Conservation (phyloP, 768 basidiomycete species). For the Suillus subalutaceus region DNA sequence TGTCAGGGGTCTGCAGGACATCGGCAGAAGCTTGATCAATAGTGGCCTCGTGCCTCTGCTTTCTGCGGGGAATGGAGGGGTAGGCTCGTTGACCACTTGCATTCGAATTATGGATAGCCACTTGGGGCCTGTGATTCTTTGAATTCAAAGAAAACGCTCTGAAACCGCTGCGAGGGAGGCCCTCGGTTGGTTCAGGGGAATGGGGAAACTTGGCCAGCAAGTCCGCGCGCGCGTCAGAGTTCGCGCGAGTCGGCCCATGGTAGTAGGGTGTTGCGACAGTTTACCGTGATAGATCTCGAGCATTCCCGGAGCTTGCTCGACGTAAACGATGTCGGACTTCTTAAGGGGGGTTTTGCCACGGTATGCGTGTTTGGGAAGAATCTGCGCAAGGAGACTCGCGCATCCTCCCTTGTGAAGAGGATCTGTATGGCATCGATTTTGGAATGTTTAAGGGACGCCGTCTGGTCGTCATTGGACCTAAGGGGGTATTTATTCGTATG, state of each 20-base stretch:
- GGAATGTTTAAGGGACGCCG: conserved; percentile 13
- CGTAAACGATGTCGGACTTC: conserved; percentile 12
- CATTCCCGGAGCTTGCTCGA: conserved; percentile 10
- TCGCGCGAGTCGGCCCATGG: not conserved
- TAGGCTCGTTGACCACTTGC: conserved; percentile 1
- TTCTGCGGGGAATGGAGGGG: conserved; percentile 8
- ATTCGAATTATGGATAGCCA: not conserved
- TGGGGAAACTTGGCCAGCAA: conserved; percentile 15
- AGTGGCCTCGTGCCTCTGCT: conserved; percentile 4
- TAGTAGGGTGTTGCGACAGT: not conserved
- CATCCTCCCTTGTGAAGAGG: conserved; percentile 10
- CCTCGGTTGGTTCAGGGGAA: conserved; percentile 13
- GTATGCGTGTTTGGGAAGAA: conserved; percentile 10
- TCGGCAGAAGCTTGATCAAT: conserved; percentile 1
- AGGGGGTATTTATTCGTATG: not conserved
- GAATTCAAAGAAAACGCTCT: conserved; percentile 11
- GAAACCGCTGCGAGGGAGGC: conserved; percentile 9
- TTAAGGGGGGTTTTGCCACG: conserved; percentile 18
- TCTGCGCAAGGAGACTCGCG: conserved; percentile 1
- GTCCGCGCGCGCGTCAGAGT: conserved; percentile 3
- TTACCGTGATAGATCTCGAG: conserved; percentile 2
- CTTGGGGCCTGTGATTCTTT: not conserved
- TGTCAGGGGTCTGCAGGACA: not conserved
- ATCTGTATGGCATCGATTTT: conserved; percentile 16
- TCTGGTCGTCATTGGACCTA: conserved; percentile 12